Evolutionary conservation across 2,329 filamentous ascomycete genomes (phyloP).

Genomic region (Penicillium brasilianum): DNA sequence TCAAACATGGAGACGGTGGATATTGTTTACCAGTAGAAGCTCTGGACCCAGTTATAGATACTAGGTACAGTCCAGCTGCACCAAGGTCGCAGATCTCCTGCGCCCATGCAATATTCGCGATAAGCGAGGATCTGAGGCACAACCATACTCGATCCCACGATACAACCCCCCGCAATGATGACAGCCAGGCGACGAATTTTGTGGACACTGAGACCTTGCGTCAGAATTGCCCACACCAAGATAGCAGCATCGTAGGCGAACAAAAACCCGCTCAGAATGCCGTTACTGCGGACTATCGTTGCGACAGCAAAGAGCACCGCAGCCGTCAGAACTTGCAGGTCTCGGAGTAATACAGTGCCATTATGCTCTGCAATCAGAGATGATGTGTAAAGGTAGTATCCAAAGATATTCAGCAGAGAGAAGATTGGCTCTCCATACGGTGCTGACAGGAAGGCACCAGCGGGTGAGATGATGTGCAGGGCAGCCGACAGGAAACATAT

Average conservation of each 20-base stretch:
- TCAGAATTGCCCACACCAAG: conserved; percentile 50
- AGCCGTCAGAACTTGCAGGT: conserved; percentile 63
- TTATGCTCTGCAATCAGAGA: conserved; percentile 40
- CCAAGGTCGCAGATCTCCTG: conserved; percentile 66
- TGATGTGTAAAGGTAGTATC: conserved; percentile 70
- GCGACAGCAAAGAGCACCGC: conserved; percentile 74
- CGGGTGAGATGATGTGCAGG: conserved; percentile 84
- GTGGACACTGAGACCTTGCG: conserved; percentile 40
- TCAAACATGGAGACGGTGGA: not conserved
- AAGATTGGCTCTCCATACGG: conserved; percentile 84
- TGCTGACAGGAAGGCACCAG: conserved; percentile 85
- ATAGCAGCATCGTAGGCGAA: conserved; percentile 68
- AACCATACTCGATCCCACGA: conserved; percentile 69
- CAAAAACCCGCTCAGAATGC: conserved; percentile 77
- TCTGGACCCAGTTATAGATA: conserved; percentile 90
- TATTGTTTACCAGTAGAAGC: conserved; percentile 78
- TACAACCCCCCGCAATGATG: conserved; percentile 68
- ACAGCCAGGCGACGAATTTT: conserved; percentile 60
- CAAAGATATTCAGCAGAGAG: conserved; percentile 75
- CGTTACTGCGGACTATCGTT: conserved; percentile 80
- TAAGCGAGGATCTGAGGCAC: conserved; percentile 79
- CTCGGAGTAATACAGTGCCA: conserved; percentile 38
- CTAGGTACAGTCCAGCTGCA: conserved; percentile 75
- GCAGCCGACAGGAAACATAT: conserved; percentile 66
- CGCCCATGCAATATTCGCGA: conserved; percentile 65